Evolutionary conservation across 2,329 filamentous ascomycete genomes (phyloP).

Genomic region (Calonectria pteridis): DNA sequence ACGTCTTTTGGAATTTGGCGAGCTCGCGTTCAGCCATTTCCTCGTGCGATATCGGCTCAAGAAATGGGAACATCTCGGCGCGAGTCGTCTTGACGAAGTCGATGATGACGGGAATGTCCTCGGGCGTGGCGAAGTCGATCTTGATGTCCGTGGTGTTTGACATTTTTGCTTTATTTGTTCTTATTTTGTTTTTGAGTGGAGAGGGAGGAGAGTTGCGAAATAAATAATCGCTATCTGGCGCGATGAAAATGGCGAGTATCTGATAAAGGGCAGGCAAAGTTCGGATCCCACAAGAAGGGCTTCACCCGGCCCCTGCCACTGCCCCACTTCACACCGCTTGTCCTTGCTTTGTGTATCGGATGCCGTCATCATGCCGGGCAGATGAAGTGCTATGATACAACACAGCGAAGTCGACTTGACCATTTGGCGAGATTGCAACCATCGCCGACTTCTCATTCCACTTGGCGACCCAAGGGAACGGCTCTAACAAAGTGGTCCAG

Average conservation of each 20-base stretch:
- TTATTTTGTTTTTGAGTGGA: neutral
- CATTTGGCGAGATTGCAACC: too few relatives aligned
- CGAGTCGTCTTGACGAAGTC: constrained; percentile 41
- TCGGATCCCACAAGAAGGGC: neutral
- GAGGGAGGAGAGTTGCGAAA: neutral
- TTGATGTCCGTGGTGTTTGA: constrained; percentile 18
- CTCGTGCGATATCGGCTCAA: constrained; percentile 33
- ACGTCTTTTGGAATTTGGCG: constrained; percentile 34
- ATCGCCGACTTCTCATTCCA: neutral
- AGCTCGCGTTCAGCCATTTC: constrained; percentile 35
- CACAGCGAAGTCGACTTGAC: neutral
- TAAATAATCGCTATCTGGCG: neutral
- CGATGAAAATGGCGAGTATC: neutral
- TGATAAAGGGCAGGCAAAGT: neutral
- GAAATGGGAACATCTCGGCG: constrained; percentile 45
- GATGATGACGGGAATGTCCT: constrained; percentile 41
- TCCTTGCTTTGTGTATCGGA: neutral
- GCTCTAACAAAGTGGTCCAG: neutral
- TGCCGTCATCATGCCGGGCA: neutral
- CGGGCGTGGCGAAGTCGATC: constrained; percentile 30
- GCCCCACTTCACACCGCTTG: constrained; percentile 4
- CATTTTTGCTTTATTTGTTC: neutral
- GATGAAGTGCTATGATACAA: too few relatives aligned
- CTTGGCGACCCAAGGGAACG: too few relatives aligned
- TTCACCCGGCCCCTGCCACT: neutral